Evolutionary conservation across 2,329 filamentous ascomycete species (phyloP).

Genomic region (Magnaporthales sp.): DNA sequence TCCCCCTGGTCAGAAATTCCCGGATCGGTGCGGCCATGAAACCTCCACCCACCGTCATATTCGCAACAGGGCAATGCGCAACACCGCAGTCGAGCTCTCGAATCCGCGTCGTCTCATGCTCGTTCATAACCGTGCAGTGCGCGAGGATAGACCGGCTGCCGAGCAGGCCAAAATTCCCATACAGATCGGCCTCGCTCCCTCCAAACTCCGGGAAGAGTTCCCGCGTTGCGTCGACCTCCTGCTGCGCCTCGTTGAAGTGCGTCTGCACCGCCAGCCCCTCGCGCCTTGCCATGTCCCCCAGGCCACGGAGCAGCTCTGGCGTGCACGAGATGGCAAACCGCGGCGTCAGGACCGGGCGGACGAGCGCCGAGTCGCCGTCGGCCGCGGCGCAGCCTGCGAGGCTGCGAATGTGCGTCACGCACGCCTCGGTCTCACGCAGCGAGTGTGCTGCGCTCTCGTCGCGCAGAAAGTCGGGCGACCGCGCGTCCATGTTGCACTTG

Average conservation of each 20-base stretch:
- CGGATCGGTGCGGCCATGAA: slow-evolving; percentile 54
- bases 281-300: slow-evolving; percentile 42
- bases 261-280: slow-evolving; percentile 53
- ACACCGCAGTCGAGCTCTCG: slow-evolving; percentile 43
- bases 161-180: slow-evolving; percentile 45
- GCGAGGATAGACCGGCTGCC: slow-evolving; percentile 50
- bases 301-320: slow-evolving; percentile 39
- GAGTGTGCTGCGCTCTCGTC: slow-evolving; percentile 24
- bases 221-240: slow-evolving; percentile 47
- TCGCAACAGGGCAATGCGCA: slow-evolving; percentile 56
- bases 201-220: slow-evolving; percentile 45
- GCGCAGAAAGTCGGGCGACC: slow-evolving; percentile 43
- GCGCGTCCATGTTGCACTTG: slow-evolving; percentile 55
- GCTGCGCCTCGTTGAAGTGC: slow-evolving; percentile 57
- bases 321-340: slow-evolving; percentile 55
- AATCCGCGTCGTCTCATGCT: slow-evolving; percentile 43
- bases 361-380: slow-evolving; percentile 18
- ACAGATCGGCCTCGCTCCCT: slow-evolving; percentile 49
- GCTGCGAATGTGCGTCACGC: slow-evolving; percentile 35
- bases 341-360: slow-evolving; percentile 45
- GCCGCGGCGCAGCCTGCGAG: slow-evolving; percentile 31
- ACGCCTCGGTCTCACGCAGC: slow-evolving; percentile 36
- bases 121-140: slow-evolving; percentile 55
- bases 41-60: slow-evolving; percentile 53
- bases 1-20: slow-evolving; percentile 44